Percentiles rank a stretch among this genome's conserved stretches.
These are phyloP conservation scores for Mallotus repandus DNA, from an alignment of 441 rosid genomes.

Conservation along the genomic window DNA sequence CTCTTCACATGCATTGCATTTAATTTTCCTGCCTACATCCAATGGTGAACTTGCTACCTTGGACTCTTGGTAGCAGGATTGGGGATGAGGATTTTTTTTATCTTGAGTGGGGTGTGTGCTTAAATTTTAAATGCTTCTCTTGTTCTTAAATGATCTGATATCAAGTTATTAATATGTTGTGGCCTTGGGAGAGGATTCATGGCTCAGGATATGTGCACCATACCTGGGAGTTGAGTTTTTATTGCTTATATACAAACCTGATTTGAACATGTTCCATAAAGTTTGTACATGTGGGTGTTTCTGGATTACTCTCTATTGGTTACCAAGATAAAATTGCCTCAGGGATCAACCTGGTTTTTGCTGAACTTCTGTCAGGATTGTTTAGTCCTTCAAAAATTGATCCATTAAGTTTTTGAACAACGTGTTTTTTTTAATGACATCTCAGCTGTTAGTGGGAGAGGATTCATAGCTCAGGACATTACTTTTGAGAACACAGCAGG, in stretches of 20 bases:
- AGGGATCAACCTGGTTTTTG: too few relatives aligned
- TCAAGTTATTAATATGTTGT: background rate
- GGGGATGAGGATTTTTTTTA: background rate
- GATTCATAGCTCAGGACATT: constrained; percentile 77
- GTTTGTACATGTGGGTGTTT: background rate
- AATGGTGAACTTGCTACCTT: background rate
- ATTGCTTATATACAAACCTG: background rate
- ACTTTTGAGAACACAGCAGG: constrained; percentile 87
- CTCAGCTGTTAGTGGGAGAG: constrained; percentile 85
- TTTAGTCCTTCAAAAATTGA: too few relatives aligned
- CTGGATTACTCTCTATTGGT: background rate
- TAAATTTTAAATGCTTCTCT: background rate
- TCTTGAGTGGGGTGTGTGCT: background rate
- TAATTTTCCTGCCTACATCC: background rate
- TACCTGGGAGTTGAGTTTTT: background rate
- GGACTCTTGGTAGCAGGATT: background rate
- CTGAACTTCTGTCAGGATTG: too few relatives aligned
- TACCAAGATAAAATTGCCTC: background rate
- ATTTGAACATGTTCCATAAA: background rate
- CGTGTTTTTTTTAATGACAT: background rate
- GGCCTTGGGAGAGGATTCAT: background rate
- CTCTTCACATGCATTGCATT: background rate
- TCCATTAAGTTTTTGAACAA: too few relatives aligned
- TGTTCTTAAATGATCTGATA: background rate
- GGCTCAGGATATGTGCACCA: background rate